Percentiles rank a stretch among this genome's conserved stretches.
These are phyloP conservation scores for Tuber umbilicatum DNA, from an alignment of 495 filamentous ascomycete species.

Conservation along the genomic window DNA sequence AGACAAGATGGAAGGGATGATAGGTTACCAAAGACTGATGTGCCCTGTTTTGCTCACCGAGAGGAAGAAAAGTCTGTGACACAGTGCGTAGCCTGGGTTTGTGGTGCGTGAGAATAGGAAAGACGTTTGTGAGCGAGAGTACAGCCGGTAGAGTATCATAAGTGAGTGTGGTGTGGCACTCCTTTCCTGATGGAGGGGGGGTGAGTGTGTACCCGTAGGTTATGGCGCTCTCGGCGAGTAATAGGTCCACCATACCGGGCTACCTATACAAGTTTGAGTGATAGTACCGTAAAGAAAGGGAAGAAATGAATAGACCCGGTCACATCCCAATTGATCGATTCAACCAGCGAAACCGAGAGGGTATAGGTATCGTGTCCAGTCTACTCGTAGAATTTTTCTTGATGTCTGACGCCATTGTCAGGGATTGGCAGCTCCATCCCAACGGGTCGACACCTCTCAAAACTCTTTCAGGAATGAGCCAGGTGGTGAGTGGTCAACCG, in stretches of 20 bases:
- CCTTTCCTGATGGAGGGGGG: not conserved
- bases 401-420: slow-evolving; percentile 35
- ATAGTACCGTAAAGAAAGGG: not conserved
- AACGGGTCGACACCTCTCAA: slow-evolving; percentile 28
- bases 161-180: not conserved
- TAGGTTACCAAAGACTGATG: not conserved
- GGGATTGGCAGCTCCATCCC: slow-evolving; percentile 26
- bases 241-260: not conserved
- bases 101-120: not conserved
- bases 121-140: not conserved
- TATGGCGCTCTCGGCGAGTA: not conserved
- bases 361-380: not conserved
- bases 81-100: not conserved
- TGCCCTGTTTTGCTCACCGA: not conserved
- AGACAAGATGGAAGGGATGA: not conserved
- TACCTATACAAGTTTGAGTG: not conserved
- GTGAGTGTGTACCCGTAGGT: not conserved
- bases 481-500: slow-evolving; percentile 1
- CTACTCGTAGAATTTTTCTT: not conserved
- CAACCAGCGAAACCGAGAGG: not conserved
- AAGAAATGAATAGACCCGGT: not conserved
- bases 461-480: slow-evolving; percentile 17
- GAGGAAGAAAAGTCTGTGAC: not conserved
- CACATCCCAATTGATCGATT: not conserved
- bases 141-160: not conserved